Conservation (phyloP, 208 protist genomes). For the Leishmania lainsoni region DNA sequence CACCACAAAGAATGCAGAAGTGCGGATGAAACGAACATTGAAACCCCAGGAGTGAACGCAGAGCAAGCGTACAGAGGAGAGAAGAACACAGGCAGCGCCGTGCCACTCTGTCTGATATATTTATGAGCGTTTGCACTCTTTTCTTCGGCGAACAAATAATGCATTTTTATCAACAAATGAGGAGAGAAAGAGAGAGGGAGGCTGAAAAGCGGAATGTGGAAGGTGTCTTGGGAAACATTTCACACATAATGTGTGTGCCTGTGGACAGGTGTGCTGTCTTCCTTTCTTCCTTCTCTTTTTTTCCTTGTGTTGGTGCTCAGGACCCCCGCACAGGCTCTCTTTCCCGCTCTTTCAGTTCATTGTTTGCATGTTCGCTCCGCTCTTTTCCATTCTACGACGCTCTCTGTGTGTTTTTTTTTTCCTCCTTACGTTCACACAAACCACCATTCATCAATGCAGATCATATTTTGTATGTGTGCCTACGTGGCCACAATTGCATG, state of each 20-base stretch:
- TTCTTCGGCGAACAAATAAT: background rate
- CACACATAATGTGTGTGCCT: background rate
- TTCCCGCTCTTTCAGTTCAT: background rate
- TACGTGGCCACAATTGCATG: background rate
- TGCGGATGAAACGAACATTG: background rate
- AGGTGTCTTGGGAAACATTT: background rate
- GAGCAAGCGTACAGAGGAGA: background rate
- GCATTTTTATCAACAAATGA: background rate
- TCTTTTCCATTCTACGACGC: background rate
- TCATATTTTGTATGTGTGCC: background rate
- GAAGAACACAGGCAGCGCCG: background rate
- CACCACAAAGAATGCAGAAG: background rate
- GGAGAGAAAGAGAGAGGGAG: background rate
- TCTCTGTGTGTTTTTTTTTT: background rate
- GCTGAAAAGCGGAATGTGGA: background rate
- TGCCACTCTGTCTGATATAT: background rate
- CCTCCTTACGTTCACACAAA: background rate
- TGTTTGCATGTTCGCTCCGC: background rate
- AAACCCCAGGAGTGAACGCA: background rate
- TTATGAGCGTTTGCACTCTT: background rate
- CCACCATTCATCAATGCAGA: background rate
- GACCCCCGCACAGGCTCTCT: background rate
- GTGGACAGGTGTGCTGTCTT: background rate
- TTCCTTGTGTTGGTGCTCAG: background rate
- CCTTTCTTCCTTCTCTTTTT: background rate